Base-by-base conservation (phyloP, 129 eudicot genomes). In the Smallanthus sonchifolius region DNA sequence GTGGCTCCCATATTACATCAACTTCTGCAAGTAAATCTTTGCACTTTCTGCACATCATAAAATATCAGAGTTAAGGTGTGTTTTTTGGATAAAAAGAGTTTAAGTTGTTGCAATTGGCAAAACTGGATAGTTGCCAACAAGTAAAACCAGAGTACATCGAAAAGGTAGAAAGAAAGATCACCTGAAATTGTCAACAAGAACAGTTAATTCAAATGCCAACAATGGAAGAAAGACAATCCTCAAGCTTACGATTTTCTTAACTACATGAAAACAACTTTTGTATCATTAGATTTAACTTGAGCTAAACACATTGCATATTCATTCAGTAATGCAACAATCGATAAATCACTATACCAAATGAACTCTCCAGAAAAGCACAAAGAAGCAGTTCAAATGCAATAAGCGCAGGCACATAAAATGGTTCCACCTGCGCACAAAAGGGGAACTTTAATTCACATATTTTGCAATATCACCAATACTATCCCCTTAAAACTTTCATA, bases 1-100 rank as follows among this genome's bases (percentile, higher is more conserved):
- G 91, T 60, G 97, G 88, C 82, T 91, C 97, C 97, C 95, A 91
- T 77, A 88, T 80, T 45, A 92, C 91, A 73, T 88, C 89, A 74
- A 86, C 97, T 64, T 89, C 95, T 16, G 95, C 91, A 45, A 91
- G 76, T 67, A 91, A 78, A 75, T 95, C 97, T 86, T 88, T 88
- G 81, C 97, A 88, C 95, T 86, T 91, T 86, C 97, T 91, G 85
- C 62, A 73, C 37, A 71, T 6, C 45, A 68, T 28, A 74, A 57
- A 42, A 40, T 5, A 40, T 38, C 65, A 59, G 52, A 14, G 30
- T 60, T 24, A 24, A 24, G 30, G 30, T 24, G 30, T 24, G 30
- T 24, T 24, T 24, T 24, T 24, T 24, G 30, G 30, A 24, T 24
- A 24, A 24, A 24, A 24, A 24, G 30, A 24, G 30, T 1, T 15